Percentiles rank a stretch among this genome's conserved stretches.
These are phyloP conservation scores for Bolboschoenus planiculmis DNA, from an alignment of 176 grass and related monocot genomes.

Conservation along the genomic window DNA sequence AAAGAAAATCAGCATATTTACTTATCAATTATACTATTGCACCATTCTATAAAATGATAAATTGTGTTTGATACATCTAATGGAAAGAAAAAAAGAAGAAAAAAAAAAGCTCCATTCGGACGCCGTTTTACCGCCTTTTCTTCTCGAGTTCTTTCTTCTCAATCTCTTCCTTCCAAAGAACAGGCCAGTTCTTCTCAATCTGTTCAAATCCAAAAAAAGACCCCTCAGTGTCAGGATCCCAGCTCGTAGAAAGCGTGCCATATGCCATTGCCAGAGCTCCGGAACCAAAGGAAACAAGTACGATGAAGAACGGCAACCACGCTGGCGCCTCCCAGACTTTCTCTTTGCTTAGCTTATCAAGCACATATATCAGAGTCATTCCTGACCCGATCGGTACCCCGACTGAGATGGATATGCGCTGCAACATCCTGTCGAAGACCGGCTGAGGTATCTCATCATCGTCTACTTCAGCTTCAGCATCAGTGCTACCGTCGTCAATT, in stretches of 20 bases:
- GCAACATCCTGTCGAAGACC: conserved; percentile 71
- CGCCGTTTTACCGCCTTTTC: neutral
- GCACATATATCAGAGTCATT: conserved; percentile 38
- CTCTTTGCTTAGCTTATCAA: conserved; percentile 34
- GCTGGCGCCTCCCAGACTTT: conserved; percentile 22
- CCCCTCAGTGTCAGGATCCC: conserved; percentile 65
- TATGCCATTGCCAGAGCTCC: conserved; percentile 78
- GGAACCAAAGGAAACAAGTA: conserved; percentile 68
- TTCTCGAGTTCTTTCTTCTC: neutral
- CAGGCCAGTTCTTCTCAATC: conserved; percentile 59
- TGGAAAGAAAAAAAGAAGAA: neutral
- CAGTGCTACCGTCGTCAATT: neutral
- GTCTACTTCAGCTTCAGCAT: neutral
- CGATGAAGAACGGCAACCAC: conserved; percentile 58
- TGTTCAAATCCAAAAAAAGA: conserved; percentile 77
- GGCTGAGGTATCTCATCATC: conserved; percentile 62
- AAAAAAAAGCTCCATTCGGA: neutral
- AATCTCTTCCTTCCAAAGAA: conserved; percentile 56
- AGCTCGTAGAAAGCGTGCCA: conserved; percentile 72
- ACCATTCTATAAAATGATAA: neutral
- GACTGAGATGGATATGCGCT: conserved; percentile 49
- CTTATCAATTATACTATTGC: neutral
- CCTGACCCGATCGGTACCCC: conserved; percentile 61
- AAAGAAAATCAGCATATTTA: neutral
- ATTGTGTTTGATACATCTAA: neutral